Evolutionary conservation across 1,284 basidiomycete species (phyloP), one percentile per base, ranked within the genome.

Genomic region (Malassezia cuniculi): DNA sequence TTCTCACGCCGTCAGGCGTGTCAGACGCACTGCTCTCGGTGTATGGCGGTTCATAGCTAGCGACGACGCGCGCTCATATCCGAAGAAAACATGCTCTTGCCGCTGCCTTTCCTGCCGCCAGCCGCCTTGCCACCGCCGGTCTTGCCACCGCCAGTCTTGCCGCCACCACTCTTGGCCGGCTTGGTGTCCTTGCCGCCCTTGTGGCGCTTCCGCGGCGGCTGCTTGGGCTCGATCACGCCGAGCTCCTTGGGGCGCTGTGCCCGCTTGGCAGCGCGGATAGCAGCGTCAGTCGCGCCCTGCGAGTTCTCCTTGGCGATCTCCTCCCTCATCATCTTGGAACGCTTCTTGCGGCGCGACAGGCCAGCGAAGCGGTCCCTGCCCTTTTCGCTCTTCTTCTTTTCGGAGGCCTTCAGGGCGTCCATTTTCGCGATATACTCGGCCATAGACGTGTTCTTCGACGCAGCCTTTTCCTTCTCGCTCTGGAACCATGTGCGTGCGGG

Each of bases 401-500:
- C 39, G 12, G 27, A 19, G 11, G 31, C 39, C 11, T 34, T 21
- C 11, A 20, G 6, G 15, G 29, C n/a, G 22, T 48, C 49, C 38
- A 62, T 51, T 17, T 52, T 50, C 15, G 52, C 50, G 17, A 47
- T 34, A 36, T 66, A 57, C n/a, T 49, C 43, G 1, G 45, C 51
- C 27, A 50, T 50, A 19, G 47, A 45, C 2, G 50, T 52, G 87
- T 85, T 79, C 76, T 81, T 78, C 1, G 85, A 75, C 37, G 75
- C 76, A 69, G 48, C 39, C 46, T 85, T 95, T 54, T 94, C 86
- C 66, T 81, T 81, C 47, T 76, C 75, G 17, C 75, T 78, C 70
- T 95, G 90, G 76, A 99, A 99, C 93, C 93, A 99, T 10, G 89
- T 94, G 50, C 90, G 74, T 18, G 86, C 85, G 6, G 93, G 93